Conservation (phyloP, 768 basidiomycete species). For the Royoungia palumana region DNA sequence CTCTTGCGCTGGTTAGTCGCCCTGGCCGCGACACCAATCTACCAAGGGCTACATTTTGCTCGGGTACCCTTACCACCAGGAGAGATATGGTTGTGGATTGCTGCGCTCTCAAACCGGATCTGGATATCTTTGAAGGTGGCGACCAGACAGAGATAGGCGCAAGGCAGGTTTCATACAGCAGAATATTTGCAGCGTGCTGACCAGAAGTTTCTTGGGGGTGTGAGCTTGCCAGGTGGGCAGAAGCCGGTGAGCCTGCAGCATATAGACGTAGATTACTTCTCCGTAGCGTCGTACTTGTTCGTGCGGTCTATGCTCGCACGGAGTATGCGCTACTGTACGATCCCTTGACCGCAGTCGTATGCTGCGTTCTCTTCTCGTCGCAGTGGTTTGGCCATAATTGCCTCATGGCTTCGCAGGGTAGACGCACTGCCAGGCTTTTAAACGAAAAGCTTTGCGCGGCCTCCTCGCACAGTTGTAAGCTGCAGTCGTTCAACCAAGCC, state of each 20-base stretch:
- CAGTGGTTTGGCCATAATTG: not conserved
- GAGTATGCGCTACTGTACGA: constrained; percentile 77
- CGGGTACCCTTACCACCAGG: constrained; percentile 64
- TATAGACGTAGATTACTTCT: not conserved
- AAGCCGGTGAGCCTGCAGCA: constrained; percentile 53
- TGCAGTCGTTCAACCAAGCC: not conserved
- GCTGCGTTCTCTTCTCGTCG: constrained; percentile 21
- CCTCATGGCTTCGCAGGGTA: constrained; percentile 44
- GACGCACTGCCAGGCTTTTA: constrained; percentile 61
- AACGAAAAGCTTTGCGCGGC: constrained; percentile 66
- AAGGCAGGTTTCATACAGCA: constrained; percentile 32
- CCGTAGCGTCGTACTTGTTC: constrained; percentile 72
- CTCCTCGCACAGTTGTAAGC: constrained; percentile 69
- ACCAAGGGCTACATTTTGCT: constrained; percentile 83
- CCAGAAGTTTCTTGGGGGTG: constrained; percentile 43
- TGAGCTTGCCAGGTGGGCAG: constrained; percentile 78
- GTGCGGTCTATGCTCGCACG: constrained; percentile 74
- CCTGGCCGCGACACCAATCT: constrained; percentile 67
- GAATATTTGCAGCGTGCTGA: not conserved
- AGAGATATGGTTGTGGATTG: constrained; percentile 80
- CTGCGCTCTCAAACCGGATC: constrained; percentile 78
- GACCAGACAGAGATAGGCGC: constrained; percentile 83
- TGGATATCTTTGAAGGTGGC: constrained; percentile 83
- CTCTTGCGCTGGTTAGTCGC: constrained; percentile 71
- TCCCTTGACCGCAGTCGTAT: constrained; percentile 76